Percentiles rank a stretch among this genome's conserved stretches.
Evolutionary conservation across 441 rosid genomes (phyloP).

Genomic region (Erodium chrysanthum): DNA sequence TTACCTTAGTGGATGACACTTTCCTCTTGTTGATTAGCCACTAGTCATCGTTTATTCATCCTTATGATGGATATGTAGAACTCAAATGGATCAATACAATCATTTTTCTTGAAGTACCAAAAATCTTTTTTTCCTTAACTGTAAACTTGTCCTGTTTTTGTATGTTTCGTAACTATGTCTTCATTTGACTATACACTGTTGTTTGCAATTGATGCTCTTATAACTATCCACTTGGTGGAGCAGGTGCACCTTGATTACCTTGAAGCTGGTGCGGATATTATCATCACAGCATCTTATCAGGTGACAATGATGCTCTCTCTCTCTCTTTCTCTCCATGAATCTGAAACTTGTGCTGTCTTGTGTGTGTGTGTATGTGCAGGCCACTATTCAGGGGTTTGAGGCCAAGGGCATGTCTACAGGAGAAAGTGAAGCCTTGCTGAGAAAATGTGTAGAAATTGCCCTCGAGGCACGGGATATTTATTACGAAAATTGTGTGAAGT

Average conservation of each 20-base stretch:
- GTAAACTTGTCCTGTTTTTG: too few relatives aligned
- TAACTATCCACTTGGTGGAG: slow-evolving; percentile 13
- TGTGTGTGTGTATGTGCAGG: slow-evolving; percentile 31
- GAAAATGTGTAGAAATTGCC: slow-evolving; percentile 66
- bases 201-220: slow-evolving; percentile 4
- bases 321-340: slow-evolving; percentile 1
- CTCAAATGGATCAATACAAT: too few relatives aligned
- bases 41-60: too few relatives aligned
- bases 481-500: slow-evolving; percentile 32
- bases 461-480: slow-evolving; percentile 53
- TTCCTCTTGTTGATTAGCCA: too few relatives aligned
- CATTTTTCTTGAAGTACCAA: too few relatives aligned
- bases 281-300: slow-evolving; percentile 76
- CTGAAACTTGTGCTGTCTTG: slow-evolving; percentile 6
- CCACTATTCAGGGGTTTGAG: slow-evolving; percentile 78
- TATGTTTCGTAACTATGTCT: too few relatives aligned
- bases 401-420: slow-evolving; percentile 62
- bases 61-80: too few relatives aligned
- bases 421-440: slow-evolving; percentile 55
- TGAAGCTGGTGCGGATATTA: slow-evolving; percentile 89
- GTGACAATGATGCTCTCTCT: slow-evolving; percentile 21
- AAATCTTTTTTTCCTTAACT: too few relatives aligned
- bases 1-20: too few relatives aligned
- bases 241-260: slow-evolving; percentile 90
- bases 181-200: background rate